phyloP scores from a whole-genome alignment of 129 eudicot species.

The Centrapalus pauciflorus region DNA sequence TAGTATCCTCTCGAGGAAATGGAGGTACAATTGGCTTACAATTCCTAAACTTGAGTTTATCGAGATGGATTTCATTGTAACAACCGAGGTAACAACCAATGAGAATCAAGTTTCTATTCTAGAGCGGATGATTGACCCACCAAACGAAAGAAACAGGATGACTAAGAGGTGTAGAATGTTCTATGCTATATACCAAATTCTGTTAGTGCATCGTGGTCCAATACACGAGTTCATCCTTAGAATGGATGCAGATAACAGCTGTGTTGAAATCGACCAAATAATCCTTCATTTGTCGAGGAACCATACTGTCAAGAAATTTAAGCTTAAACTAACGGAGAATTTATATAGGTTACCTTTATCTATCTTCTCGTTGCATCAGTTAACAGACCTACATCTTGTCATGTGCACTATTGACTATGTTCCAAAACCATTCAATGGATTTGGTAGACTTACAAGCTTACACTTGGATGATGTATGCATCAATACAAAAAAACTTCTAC shows the following conservation, averaged over 20 bases:
- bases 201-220: neutral
- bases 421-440: neutral
- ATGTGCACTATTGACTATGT: neutral
- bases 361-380: constrained; percentile 11
- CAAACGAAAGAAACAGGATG: neutral
- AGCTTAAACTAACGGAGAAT: neutral
- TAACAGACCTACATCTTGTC: neutral
- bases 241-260: neutral
- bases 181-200: neutral
- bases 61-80: neutral
- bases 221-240: neutral
- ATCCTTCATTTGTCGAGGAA: neutral
- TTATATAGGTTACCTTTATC: neutral
- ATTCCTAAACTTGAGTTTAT: constrained; percentile 8
- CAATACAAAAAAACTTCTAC: neutral
- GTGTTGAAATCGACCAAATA: neutral
- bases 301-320: neutral
- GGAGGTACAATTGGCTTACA: constrained; percentile 21
- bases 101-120: neutral
- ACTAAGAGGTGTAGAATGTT: neutral
- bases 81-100: neutral
- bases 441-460: constrained; percentile 1
- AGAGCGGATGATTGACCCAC: neutral
- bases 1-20: constrained; percentile 3
- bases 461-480: neutral